Conservation (phyloP, 139 green algal species). For the Chlamydomonas sphaeroides region DNA sequence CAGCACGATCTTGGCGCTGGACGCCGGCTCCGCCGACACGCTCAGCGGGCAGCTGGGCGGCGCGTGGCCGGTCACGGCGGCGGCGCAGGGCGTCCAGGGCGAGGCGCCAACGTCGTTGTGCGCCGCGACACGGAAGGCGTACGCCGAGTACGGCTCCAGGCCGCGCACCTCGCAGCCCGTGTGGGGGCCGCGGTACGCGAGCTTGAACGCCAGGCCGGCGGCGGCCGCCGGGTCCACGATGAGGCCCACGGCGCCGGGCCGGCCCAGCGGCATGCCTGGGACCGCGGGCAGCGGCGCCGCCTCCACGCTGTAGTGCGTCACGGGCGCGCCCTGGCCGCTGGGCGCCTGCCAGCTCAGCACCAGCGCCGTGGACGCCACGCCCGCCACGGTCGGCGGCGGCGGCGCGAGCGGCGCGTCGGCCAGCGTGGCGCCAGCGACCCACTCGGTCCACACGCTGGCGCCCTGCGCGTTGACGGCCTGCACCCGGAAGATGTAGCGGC, state of each 20-base stretch:
- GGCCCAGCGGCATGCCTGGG: neutral
- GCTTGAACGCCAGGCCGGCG: slow-evolving; percentile 4
- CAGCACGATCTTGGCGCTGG: slow-evolving; percentile 37
- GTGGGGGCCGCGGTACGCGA: slow-evolving; percentile 54
- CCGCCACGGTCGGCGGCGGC: neutral
- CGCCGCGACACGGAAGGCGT: slow-evolving; percentile 62
- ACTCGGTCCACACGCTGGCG: slow-evolving; percentile 51
- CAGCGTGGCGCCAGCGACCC: slow-evolving; percentile 25
- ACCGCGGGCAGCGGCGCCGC: slow-evolving; percentile 37
- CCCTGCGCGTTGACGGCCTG: slow-evolving; percentile 65
- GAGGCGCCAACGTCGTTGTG: slow-evolving; percentile 61
- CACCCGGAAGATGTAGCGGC: slow-evolving; percentile 65
- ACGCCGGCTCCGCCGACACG: slow-evolving; percentile 7
- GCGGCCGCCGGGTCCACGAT: slow-evolving; percentile 16
- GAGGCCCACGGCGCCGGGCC: slow-evolving; percentile 21
- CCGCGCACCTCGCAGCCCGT: slow-evolving; percentile 42
- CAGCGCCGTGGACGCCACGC: slow-evolving; percentile 32
- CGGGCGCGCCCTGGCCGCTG: slow-evolving; percentile 49
- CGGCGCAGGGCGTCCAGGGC: slow-evolving; percentile 51
- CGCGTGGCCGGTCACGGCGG: slow-evolving; percentile 44
- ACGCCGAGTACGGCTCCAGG: slow-evolving; percentile 61
- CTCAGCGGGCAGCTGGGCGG: slow-evolving; percentile 17
- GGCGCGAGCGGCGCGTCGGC: slow-evolving; percentile 32
- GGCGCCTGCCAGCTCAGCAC: slow-evolving; percentile 57
- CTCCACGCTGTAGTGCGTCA: slow-evolving; percentile 61